Evolutionary conservation across 352 stramenopile genomes (phyloP).

Genomic region (Pythium utonaiense): DNA sequence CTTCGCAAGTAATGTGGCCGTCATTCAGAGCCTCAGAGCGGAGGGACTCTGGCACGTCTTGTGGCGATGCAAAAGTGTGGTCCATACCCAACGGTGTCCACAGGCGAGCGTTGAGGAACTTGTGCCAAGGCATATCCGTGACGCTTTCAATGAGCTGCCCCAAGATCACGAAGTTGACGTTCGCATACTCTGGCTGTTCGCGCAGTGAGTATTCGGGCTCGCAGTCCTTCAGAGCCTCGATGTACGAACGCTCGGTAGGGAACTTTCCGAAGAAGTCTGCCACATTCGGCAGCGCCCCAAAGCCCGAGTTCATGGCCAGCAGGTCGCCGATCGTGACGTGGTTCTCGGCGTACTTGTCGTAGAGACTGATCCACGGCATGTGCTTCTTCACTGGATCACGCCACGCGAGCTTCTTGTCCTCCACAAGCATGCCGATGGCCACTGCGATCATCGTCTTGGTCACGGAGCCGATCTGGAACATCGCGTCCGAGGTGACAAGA

Average conservation of each 20-base stretch:
- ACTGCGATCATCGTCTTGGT: constrained; percentile 59
- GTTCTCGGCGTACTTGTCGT: constrained; percentile 53
- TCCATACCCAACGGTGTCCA: constrained; percentile 59
- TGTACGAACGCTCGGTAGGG: constrained; percentile 31
- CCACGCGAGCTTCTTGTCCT: constrained; percentile 51
- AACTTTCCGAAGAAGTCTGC: constrained; percentile 34
- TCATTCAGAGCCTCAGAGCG: constrained; percentile 12
- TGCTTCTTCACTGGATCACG: constrained; percentile 51
- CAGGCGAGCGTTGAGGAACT: constrained; percentile 43
- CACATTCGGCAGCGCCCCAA: constrained; percentile 34
- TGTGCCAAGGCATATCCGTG: constrained; percentile 41
- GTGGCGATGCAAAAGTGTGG: constrained; percentile 39
- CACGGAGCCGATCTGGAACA: constrained; percentile 69
- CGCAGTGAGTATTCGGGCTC: constrained; percentile 41
- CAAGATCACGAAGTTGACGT: constrained; percentile 60
- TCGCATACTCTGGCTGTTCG: constrained; percentile 53
- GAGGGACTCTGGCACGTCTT: background rate
- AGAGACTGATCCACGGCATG: constrained; percentile 42
- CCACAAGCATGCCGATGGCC: constrained; percentile 30
- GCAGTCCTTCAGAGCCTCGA: constrained; percentile 34
- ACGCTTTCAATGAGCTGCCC: constrained; percentile 57
- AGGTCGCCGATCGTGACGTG: constrained; percentile 51
- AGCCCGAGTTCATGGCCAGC: constrained; percentile 55
- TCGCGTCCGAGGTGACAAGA: constrained; percentile 32
- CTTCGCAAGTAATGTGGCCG: constrained; percentile 51